These are phyloP conservation scores for Ceratocystis eucalypticola DNA, from an alignment of 2,329 filamentous ascomycete species.

Conservation along the genomic window DNA sequence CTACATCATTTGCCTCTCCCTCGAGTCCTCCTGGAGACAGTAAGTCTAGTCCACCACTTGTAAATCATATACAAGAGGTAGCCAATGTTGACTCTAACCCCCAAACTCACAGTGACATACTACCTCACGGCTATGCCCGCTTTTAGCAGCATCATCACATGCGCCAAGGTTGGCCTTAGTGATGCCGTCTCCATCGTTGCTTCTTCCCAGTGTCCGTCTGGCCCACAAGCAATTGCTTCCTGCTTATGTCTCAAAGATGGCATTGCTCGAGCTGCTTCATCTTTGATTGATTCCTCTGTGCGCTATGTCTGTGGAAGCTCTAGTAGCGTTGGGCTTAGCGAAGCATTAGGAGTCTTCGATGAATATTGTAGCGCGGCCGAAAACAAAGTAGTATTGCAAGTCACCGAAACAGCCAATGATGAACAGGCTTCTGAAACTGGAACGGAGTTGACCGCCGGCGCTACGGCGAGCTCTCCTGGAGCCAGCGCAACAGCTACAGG, in stretches of 20 bases:
- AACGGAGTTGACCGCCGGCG: constrained; percentile 14
- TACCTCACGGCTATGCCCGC: constrained; percentile 39
- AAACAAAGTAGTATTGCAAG: constrained; percentile 29
- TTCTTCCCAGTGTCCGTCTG: constrained; percentile 21
- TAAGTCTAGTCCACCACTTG: constrained; percentile 25
- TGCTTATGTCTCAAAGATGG: constrained; percentile 39
- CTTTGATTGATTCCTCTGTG: constrained; percentile 32
- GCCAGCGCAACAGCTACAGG: constrained; percentile 8
- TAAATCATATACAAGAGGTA: background rate
- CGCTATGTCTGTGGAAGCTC: constrained; percentile 34
- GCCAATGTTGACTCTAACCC: background rate
- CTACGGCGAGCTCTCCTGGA: constrained; percentile 9
- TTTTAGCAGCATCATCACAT: constrained; percentile 33
- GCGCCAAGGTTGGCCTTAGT: constrained; percentile 32
- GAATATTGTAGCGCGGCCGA: constrained; percentile 39
- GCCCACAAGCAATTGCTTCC: constrained; percentile 37
- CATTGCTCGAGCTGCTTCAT: constrained; percentile 33
- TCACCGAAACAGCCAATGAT: constrained; percentile 28
- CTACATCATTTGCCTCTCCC: constrained; percentile 35
- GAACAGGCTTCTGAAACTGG: background rate
- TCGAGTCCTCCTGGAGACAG: constrained; percentile 38
- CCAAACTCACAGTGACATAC: constrained; percentile 35
- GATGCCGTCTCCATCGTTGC: constrained; percentile 9
- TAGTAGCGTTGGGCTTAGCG: constrained; percentile 33
- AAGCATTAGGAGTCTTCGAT: constrained; percentile 34